These are phyloP conservation scores for Linderniella brevidens DNA, from an alignment of 257 asterid genomes.

Conservation along the genomic window DNA sequence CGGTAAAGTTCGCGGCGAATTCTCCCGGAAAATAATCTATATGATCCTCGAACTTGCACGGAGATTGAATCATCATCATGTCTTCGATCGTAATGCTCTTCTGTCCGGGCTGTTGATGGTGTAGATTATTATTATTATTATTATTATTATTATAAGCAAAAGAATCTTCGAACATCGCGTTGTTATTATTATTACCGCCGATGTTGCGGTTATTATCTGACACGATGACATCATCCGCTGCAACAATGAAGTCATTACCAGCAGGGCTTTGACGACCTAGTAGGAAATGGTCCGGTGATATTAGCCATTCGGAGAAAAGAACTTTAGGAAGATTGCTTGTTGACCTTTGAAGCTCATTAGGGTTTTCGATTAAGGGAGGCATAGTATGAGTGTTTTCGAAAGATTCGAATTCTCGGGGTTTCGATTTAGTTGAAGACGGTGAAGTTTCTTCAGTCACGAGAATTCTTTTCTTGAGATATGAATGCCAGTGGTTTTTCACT, in stretches of 20 bases:
- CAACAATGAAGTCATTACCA: conserved; percentile 7
- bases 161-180: conserved; percentile 18
- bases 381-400: conserved; percentile 10
- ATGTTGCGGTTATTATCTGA: too few relatives aligned
- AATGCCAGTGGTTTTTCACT: conserved; percentile 69
- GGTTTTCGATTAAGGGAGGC: neutral
- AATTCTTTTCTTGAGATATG: conserved; percentile 40
- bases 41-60: conserved; percentile 33
- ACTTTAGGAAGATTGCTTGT: conserved; percentile 40
- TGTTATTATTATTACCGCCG: conserved; percentile 2
- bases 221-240: neutral
- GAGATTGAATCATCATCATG: conserved; percentile 17
- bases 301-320: conserved; percentile 78
- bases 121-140: too few relatives aligned
- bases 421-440: neutral
- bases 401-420: conserved; percentile 14
- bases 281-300: conserved; percentile 25
- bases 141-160: conserved; percentile 10
- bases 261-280: conserved; percentile 12
- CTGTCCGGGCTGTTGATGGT: too few relatives aligned
- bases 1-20: conserved; percentile 7
- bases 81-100: too few relatives aligned
- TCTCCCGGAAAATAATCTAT: conserved; percentile 28
- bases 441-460: conserved; percentile 8
- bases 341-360: conserved; percentile 6